A percentile compares a stretch with the other conserved stretches of the same genome.
Conservation (phyloP, 305 asterid genomes). For the Fraxinus nigra region DNA sequence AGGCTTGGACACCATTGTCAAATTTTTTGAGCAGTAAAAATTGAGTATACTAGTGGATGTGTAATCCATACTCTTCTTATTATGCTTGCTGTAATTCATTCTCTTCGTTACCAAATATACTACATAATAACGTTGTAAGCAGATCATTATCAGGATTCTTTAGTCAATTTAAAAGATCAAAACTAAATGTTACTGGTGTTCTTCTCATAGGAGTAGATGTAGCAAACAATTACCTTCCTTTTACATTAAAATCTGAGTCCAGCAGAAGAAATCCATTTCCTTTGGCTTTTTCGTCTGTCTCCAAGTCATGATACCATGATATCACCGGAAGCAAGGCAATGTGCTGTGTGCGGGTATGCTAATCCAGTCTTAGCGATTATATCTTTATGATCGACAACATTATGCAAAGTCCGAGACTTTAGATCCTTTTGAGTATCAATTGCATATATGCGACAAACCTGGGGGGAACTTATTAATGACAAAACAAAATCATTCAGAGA, state of each 20-base stretch:
- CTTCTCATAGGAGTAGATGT: background rate
- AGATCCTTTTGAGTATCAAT: slow-evolving; percentile 78
- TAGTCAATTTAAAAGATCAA: background rate
- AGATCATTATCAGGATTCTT: background rate
- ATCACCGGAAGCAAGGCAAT: slow-evolving; percentile 94
- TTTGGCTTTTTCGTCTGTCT: slow-evolving; percentile 85
- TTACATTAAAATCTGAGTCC: slow-evolving; percentile 83
- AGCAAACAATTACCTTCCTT: slow-evolving; percentile 67
- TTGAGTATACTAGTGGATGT: background rate
- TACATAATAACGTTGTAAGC: background rate
- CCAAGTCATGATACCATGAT: slow-evolving; percentile 97
- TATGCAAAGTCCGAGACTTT: slow-evolving; percentile 67
- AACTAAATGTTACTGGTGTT: background rate
- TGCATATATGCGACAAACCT: slow-evolving; percentile 95
- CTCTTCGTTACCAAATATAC: background rate
- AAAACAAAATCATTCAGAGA: no score
- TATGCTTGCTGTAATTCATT: background rate
- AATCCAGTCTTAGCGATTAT: slow-evolving; percentile 73
- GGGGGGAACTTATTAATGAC: slow-evolving; percentile 16
- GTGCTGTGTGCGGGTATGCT: slow-evolving; percentile 94
- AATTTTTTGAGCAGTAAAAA: background rate
- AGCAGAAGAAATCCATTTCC: slow-evolving; percentile 94
- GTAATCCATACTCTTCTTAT: background rate
- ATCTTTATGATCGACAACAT: slow-evolving; percentile 70
- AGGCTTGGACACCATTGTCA: background rate